A percentile compares a stretch with the other conserved stretches of the same genome.
These are phyloP conservation scores for Penicillium robsamsonii DNA, from an alignment of 495 filamentous ascomycete genomes.

Conservation along the genomic window DNA sequence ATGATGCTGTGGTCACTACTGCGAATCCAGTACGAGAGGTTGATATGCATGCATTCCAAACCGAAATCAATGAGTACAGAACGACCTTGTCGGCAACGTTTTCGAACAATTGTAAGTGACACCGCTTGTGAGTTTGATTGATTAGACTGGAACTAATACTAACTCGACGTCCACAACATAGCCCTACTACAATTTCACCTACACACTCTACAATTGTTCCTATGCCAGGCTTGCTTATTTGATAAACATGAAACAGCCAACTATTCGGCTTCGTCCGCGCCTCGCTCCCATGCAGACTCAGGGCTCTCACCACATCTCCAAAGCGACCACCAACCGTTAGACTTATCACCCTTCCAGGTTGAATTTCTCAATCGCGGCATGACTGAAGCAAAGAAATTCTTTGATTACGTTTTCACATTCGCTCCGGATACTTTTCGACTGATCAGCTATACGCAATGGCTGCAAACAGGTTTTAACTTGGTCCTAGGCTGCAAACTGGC, in stretches of 20 bases:
- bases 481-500: conserved; percentile 8
- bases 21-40: background rate
- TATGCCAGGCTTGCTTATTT: conserved; percentile 6
- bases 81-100: background rate
- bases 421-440: conserved; percentile 8
- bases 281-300: background rate
- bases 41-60: conserved; percentile 4
- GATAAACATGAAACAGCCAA: conserved; percentile 3
- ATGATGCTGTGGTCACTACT: conserved; percentile 7
- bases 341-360: background rate
- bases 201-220: conserved; percentile 4
- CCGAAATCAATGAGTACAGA: conserved; percentile 2
- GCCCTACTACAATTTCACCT: background rate
- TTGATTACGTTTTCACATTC: conserved; percentile 11
- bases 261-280: background rate
- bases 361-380: conserved; percentile 17
- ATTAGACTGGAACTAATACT: background rate
- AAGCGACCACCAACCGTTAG: background rate
- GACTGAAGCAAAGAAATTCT: conserved; percentile 15
- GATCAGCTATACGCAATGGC: conserved; percentile 16
- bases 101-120: conserved; percentile 3
- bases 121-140: background rate
- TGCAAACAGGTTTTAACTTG: conserved; percentile 8
- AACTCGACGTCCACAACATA: background rate
- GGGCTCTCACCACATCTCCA: background rate